These are phyloP conservation scores for Septoria petroselini DNA, from an alignment of 2,329 filamentous ascomycete species.

Conservation along the genomic window DNA sequence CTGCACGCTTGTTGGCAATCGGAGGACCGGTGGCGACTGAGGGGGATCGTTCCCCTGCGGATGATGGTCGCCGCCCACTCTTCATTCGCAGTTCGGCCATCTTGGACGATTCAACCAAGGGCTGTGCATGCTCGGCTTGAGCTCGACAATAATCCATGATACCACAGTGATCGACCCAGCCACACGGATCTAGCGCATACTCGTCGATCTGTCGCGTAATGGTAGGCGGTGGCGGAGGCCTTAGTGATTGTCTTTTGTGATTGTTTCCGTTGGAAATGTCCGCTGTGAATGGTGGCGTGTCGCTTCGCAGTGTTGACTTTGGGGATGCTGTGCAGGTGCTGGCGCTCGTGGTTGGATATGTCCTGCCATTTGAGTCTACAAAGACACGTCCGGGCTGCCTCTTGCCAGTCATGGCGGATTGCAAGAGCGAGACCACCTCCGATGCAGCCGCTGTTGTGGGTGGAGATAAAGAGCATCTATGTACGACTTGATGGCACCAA, in stretches of 20 bases:
- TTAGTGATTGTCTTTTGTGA: too few relatives aligned
- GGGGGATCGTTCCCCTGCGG: not conserved
- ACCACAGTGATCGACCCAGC: too few relatives aligned
- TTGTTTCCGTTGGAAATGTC: too few relatives aligned
- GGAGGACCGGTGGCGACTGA: not conserved
- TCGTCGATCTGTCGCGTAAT: too few relatives aligned
- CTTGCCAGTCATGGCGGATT: slow-evolving; percentile 1
- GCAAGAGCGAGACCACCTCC: not conserved
- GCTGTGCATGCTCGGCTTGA: too few relatives aligned
- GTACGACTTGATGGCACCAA: slow-evolving; percentile 12
- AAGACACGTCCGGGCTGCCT: not conserved
- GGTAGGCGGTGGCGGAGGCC: too few relatives aligned
- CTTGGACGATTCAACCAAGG: too few relatives aligned
- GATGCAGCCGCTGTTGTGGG: not conserved
- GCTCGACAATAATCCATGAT: too few relatives aligned
- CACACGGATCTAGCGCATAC: too few relatives aligned
- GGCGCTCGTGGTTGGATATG: not conserved
- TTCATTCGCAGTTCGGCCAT: too few relatives aligned
- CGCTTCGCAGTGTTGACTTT: not conserved
- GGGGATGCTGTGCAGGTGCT: not conserved
- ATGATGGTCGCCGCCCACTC: not conserved
- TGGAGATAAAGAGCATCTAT: slow-evolving; percentile 2
- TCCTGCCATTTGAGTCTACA: slow-evolving; percentile 10
- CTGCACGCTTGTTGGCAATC: not conserved
- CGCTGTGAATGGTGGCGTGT: too few relatives aligned